Conservation (phyloP, 345 rosid genomes). For the Moricandia arvensis region DNA sequence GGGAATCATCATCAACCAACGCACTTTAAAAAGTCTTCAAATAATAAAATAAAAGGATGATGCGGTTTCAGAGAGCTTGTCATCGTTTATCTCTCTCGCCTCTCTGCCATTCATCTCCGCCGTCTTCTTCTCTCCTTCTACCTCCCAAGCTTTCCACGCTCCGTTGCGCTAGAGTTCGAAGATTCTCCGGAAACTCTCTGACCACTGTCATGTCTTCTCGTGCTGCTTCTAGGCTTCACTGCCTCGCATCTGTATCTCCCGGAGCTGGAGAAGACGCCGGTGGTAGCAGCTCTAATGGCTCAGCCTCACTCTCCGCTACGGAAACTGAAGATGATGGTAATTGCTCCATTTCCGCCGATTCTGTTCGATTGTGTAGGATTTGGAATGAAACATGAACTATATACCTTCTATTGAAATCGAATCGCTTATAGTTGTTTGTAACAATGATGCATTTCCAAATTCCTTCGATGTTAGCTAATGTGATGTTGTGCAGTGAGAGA, state of each 20-base stretch:
- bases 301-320: slow-evolving; percentile 37
- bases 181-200: slow-evolving; percentile 31
- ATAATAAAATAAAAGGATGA: slow-evolving; percentile 26
- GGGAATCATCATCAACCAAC: not conserved
- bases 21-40: slow-evolving; percentile 5
- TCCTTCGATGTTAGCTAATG: not conserved
- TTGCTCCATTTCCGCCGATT: not conserved
- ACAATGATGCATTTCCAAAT: not conserved
- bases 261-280: slow-evolving; percentile 49
- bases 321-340: slow-evolving; percentile 57
- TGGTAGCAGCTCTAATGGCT: slow-evolving; percentile 38
- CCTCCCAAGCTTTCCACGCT: slow-evolving; percentile 22
- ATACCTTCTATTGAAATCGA: slow-evolving; percentile 7
- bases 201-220: slow-evolving; percentile 29
- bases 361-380: not conserved
- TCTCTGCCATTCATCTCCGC: slow-evolving; percentile 35
- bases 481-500: too few relatives aligned
- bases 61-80: slow-evolving; percentile 49
- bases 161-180: slow-evolving; percentile 28
- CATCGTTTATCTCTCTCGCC: slow-evolving; percentile 48
- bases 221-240: slow-evolving; percentile 44
- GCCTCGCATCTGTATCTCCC: slow-evolving; percentile 46
- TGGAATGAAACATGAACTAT: not conserved
- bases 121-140: slow-evolving; percentile 24
- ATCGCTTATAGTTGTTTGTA: not conserved